Percentiles rank a stretch among this genome's conserved stretches.
Conservation (phyloP, 1,139 yeast genomes). For the Barnettozyma hawaiiensis region DNA sequence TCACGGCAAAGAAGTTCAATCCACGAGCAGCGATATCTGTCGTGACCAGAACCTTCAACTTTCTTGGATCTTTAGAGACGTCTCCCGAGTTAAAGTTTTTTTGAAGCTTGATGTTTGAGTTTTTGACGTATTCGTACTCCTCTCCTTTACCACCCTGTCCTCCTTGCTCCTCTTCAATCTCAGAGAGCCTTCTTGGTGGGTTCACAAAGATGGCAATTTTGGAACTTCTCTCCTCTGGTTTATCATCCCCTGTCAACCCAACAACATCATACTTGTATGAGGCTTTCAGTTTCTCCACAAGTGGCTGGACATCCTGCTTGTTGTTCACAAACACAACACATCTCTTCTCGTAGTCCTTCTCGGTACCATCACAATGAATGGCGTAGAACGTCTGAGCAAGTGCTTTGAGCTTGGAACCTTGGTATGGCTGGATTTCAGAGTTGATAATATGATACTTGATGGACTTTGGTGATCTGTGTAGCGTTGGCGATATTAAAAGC, state of each 20-base stretch:
- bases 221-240: constrained; percentile 49
- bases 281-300: constrained; percentile 47
- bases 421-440: constrained; percentile 68
- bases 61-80: constrained; percentile 21
- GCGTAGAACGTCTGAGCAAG: constrained; percentile 86
- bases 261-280: constrained; percentile 56
- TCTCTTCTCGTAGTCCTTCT: constrained; percentile 68
- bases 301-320: constrained; percentile 51
- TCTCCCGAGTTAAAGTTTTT: constrained; percentile 4
- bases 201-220: constrained; percentile 57
- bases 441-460: constrained; percentile 72
- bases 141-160: constrained; percentile 23
- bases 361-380: constrained; percentile 78
- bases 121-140: constrained; percentile 13
- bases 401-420: constrained; percentile 78
- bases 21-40: constrained; percentile 92
- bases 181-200: constrained; percentile 41
- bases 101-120: constrained; percentile 14
- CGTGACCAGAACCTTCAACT: constrained; percentile 65
- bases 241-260: constrained; percentile 63
- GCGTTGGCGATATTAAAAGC: constrained; percentile 69
- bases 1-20: constrained; percentile 73
- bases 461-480: constrained; percentile 76
- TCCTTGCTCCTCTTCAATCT: constrained; percentile 11
- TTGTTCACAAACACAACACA: constrained; percentile 84